Evolutionary conservation across 169 alveolate species (phyloP), one percentile per base, ranked within the genome.

Genomic region (Plasmodium chabaudi): DNA sequence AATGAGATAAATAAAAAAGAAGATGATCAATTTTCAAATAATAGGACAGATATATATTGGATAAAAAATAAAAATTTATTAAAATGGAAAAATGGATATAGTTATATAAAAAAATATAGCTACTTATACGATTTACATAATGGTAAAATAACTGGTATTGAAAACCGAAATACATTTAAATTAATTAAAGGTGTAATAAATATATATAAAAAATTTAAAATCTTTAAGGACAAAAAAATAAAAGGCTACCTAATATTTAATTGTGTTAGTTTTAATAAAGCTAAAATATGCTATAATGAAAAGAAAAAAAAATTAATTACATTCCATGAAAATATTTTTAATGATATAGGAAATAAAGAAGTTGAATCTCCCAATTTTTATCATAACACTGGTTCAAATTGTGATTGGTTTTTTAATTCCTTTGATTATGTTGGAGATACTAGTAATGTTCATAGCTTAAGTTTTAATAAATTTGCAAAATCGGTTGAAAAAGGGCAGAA

Each of bases 341-440:
- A 47, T 53, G 23, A 5, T 56, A 56, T 10, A 34, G 53, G 46
- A 10, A 21, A 23, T 44, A 12, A 27, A 9, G 39, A 21, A 25
- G 4, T 15, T 42, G 89, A 23, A 44, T 7, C 15, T 0, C 4
- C 13, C 0, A 65, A 44, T 9, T 9, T 5, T 59, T 53, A 59
- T 15, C 15, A 44, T 49, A 39, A 10, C 47, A 47, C 27, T 15
- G 27, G 9, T n/a, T n/a, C 47, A 10, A 13, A 46, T 19, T 55
- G 55, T 25, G 75, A 79, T n/a, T 82, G 90, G 90, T 82, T 82
- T 82, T 82, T 82, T 46, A 67, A 82, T 47, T 67, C 90, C 0
- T 82, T 82, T 47, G 90, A 82, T 13, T 82, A 53, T 53, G 90
- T 82, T 10, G 90, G 90, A 17, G 59, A 51, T 13, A 6, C 19